Evolutionary conservation across 2,329 filamentous ascomycete genomes (phyloP), one percentile per base, ranked within the genome.

Genomic region (Aspergillus felis): DNA sequence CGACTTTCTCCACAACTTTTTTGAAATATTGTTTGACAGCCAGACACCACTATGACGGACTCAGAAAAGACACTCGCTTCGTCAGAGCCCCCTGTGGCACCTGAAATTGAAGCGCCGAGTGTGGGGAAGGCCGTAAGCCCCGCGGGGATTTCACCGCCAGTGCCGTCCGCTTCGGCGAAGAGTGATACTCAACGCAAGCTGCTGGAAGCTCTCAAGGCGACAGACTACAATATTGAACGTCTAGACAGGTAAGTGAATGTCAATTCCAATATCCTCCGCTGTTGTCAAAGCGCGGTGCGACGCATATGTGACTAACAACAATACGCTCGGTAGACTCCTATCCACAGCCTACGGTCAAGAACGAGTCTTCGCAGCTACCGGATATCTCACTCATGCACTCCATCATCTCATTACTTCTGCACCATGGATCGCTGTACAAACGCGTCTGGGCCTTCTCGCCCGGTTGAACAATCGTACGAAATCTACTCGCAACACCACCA

Each of bases 301-400:
- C 22, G n/a, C 38, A 22, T 10, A 12, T 25, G 14, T 29, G 25
- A 22, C 29, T 28, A 60, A 20, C 51, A 51, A 8, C 56, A 57
- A 47, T 53, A 20, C 78, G 27, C 81, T 82, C 71, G 78, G 41
- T 87, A 85, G 85, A 63, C 84, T 89, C 69, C 79, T 91, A 65
- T 82, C 85, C 62, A 88, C 87, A 9, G 85, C 88, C 48, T 74
- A 82, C 38, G 88, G 89, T 68, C 85, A 88, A 71, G 89, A 92
- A 75, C 82, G 84, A 51, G 79, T 87, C 60, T 84, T 92, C 65
- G 82, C 87, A 61, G 84, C 88, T 64, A 71, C 87, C 60, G 85
- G 87, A 76, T 93, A 92, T 78, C 76, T 81, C 58, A 81, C 87
- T 55, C 85, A 85, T 60, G 81, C 83, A 59, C 78, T 84, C 42